Base-by-base conservation (phyloP, 176 grass and related monocot genomes). In the Lolium multiflorum region DNA sequence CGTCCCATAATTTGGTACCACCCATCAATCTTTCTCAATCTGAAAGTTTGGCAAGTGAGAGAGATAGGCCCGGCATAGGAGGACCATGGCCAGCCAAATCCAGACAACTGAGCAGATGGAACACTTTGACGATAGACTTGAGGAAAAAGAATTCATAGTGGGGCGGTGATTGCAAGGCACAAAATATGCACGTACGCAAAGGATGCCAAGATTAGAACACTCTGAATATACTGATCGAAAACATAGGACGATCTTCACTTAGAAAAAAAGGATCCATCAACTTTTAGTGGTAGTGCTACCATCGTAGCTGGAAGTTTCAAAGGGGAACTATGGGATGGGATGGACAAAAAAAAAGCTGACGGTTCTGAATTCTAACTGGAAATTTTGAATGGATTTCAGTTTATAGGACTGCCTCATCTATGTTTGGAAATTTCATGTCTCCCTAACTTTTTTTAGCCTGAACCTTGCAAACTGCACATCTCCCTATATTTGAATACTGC, bases 21-120 rank as follows among this genome's bases (percentile, higher is more conserved):
- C n/a, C n/a, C n/a, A n/a, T n/a, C n/a, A n/a, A n/a, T n/a, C n/a
- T n/a, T n/a, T n/a, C n/a, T n/a, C n/a, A n/a, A n/a, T n/a, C n/a
- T n/a, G n/a, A n/a, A n/a, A n/a, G n/a, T n/a, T n/a, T n/a, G n/a
- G n/a, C n/a, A n/a, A n/a, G n/a, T n/a, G n/a, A n/a, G n/a, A n/a
- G n/a, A n/a, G 43, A 44, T 44, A 44, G 43, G 43, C 5, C 43
- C 43, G 43, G 43, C 43, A 44, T 6, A 44, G 43, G 43, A 44
- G 43, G 43, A 44, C 43, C 43, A 44, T 44, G 43, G 43, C 43
- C 2, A 44, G 43, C 71, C 66, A 80, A 90, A 83, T 83, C 80
- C 73, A 47, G 82, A 83, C 89, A 79, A 82, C 66, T 49, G 56
- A 67, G 46, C 38, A 17, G 20, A 83, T 64, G 38, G 84, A 87